Evolutionary conservation across 495 filamentous ascomycete species (phyloP), one percentile per base, ranked within the genome.

Genomic region (Chaetomidium leptoderma): DNA sequence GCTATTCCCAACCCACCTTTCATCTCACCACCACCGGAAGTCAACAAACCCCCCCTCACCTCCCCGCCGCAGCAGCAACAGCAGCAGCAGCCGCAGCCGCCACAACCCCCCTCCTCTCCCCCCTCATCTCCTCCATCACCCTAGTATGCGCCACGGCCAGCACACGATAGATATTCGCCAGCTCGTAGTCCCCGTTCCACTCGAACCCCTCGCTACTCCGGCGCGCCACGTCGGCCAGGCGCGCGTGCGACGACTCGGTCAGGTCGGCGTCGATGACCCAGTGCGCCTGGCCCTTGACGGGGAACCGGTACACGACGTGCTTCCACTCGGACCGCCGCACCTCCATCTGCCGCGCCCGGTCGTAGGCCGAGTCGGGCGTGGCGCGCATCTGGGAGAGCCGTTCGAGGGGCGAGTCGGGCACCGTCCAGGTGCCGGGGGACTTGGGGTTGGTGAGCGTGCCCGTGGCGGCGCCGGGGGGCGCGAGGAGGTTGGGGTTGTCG

Each of bases 321-420:
- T 62, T 65, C 59, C 59, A 62, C 53, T 62, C 57, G 9, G 50
- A 57, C 16, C 59, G 51, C 13, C 60, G 56, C 11, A 65, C 46
- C 45, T 65, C 63, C 63, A 65, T 60, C 35, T 59, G 39, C 19
- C 55, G 51, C 7, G 63, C 63, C 11, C 63, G 59, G 57, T 65
- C 63, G 45, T 65, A 65, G 0, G 63, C 63, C 33, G 58, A 61
- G 53, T 62, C 59, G 19, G 59, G 47, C 6, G 59, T 65, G 13
- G 62, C 59, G 32, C 59, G 58, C 37, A 56, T 10, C 42, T 65
- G 62, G 16, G 62, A 65, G 23, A 60, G 33, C 6, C 62, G 62
- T 16, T 60, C 57, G 16, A 53, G 24, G 2, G 59, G 59, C 10
- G 59, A 62, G 42, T 56, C 52, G 7, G 60, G 60, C 23, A 59